Evolutionary conservation across 371 early-diverging fungal genomes (phyloP).

Genomic region (Sporodiniella umbellata): DNA sequence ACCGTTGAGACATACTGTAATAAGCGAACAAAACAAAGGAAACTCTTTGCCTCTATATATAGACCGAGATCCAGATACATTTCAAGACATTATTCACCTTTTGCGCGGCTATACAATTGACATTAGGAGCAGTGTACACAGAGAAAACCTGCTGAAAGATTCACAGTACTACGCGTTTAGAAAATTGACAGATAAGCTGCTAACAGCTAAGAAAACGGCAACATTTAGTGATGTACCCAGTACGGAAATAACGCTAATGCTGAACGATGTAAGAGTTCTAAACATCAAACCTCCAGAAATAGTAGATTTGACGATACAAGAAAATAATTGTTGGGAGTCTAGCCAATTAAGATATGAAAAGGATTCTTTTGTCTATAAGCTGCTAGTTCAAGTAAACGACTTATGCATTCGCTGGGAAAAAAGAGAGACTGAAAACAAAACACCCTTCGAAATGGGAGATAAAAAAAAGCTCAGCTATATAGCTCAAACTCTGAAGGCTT

Average conservation of each 20-base stretch:
- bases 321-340: background rate
- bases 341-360: background rate
- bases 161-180: constrained; percentile 59
- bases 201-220: constrained; percentile 35
- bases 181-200: constrained; percentile 49
- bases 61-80: constrained; percentile 59
- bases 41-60: constrained; percentile 47
- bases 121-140: constrained; percentile 59
- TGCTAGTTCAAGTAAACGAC: constrained; percentile 42
- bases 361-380: constrained; percentile 9
- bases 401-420: constrained; percentile 22
- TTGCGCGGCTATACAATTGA: constrained; percentile 59
- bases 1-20: constrained; percentile 30
- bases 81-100: constrained; percentile 57
- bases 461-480: constrained; percentile 32
- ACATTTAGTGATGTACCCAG: constrained; percentile 34
- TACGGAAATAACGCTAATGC: constrained; percentile 35
- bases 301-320: background rate
- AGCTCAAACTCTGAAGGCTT: constrained; percentile 22
- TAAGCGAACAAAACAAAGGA: constrained; percentile 18
- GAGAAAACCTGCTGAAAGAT: constrained; percentile 59
- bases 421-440: background rate
- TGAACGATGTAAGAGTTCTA: constrained; percentile 38
- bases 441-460: constrained; percentile 23
- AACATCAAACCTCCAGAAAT: constrained; percentile 26